Percentiles rank a stretch among this genome's conserved stretches.
Evolutionary conservation across 108 stramenopile genomes (phyloP).

Genomic region (Discostella pseudostelligera): DNA sequence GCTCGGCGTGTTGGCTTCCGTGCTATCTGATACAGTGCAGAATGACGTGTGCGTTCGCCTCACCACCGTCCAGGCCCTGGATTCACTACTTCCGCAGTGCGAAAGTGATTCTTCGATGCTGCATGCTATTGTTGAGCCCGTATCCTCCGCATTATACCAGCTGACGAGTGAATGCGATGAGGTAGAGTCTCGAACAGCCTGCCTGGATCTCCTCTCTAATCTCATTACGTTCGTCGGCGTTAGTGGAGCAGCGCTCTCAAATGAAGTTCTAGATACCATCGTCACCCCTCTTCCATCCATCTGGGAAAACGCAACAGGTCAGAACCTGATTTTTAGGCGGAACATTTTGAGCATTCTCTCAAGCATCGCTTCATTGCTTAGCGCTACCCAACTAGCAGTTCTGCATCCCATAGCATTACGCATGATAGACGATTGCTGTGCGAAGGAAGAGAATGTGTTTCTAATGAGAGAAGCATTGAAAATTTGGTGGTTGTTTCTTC

Average conservation of each 20-base stretch:
- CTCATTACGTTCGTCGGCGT: constrained; percentile 26
- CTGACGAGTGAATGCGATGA: constrained; percentile 40
- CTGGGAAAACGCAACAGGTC: constrained; percentile 41
- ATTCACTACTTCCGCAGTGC: constrained; percentile 31
- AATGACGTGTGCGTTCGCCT: constrained; percentile 32
- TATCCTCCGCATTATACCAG: constrained; percentile 23
- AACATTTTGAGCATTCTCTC: constrained; percentile 43
- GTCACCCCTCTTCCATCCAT: constrained; percentile 34
- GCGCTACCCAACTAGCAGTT: constrained; percentile 20
- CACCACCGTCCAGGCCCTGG: constrained; percentile 33
- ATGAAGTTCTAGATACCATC: constrained; percentile 31
- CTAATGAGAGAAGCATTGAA: constrained; percentile 39
- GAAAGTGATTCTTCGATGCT: constrained; percentile 19
- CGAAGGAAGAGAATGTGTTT: constrained; percentile 34
- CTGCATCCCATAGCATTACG: constrained; percentile 46
- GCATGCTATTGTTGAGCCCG: constrained; percentile 22
- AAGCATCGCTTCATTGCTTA: constrained; percentile 33
- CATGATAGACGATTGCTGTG: constrained; percentile 46
- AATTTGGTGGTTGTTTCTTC: constrained; percentile 37
- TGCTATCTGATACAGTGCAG: constrained; percentile 6
- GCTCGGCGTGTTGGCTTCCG: constrained; percentile 19
- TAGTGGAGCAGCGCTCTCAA: constrained; percentile 18
- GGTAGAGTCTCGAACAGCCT: constrained; percentile 33
- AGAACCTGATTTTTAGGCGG: constrained; percentile 38
- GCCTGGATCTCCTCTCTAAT: constrained; percentile 36